phyloP scores from a whole-genome alignment of 2,329 filamentous ascomycete species.

The Claviceps pazoutovae region DNA sequence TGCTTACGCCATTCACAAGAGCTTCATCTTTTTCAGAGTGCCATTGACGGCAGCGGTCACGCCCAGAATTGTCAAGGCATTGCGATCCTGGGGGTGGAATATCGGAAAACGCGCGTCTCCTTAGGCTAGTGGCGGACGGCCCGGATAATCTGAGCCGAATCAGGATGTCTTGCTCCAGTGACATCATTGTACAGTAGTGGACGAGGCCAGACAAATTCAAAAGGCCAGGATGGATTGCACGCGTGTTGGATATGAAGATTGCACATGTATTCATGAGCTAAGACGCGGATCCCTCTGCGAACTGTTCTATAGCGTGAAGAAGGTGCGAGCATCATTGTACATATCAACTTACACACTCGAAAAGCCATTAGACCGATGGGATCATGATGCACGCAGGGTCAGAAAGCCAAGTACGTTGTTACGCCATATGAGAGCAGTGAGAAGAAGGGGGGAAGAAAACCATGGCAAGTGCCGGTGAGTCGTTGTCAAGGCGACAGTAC shows the following conservation, averaged over 20 bases:
- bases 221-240: background rate
- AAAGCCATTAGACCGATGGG: too few relatives aligned
- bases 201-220: background rate
- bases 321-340: too few relatives aligned
- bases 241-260: background rate
- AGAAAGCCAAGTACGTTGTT: too few relatives aligned
- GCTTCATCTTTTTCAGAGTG: conserved; percentile 90
- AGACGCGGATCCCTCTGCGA: too few relatives aligned
- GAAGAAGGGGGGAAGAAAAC: too few relatives aligned
- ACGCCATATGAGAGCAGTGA: too few relatives aligned
- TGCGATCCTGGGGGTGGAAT: conserved; percentile 85
- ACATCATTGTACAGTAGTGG: background rate
- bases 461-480: too few relatives aligned
- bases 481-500: too few relatives aligned
- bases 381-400: too few relatives aligned
- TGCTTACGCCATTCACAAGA: conserved; percentile 96
- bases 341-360: too few relatives aligned
- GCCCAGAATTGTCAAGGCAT: conserved; percentile 82
- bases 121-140: background rate
- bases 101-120: conserved; percentile 56
- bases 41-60: conserved; percentile 81
- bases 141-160: background rate
- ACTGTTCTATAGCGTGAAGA: too few relatives aligned
- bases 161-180: background rate
- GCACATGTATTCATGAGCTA: background rate